Conservation (phyloP, 495 filamentous ascomycete genomes). For the Xylaria telfairii region DNA sequence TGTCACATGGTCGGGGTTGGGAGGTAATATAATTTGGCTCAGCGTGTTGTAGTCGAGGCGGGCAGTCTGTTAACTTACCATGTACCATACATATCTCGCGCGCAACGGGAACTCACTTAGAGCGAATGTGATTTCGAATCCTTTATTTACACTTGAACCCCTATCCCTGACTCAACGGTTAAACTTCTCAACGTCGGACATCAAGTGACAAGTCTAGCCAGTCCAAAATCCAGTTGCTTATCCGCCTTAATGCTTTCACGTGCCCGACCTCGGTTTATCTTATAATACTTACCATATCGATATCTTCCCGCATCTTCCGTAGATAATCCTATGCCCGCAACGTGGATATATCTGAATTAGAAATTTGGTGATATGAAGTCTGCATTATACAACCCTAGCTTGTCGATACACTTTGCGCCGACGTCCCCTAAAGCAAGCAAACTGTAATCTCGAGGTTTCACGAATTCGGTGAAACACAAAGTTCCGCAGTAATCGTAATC, state of each 20-base stretch:
- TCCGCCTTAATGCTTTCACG: background rate
- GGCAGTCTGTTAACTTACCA: conserved; percentile 19
- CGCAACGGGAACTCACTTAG: background rate
- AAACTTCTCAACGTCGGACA: background rate
- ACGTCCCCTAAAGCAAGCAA: background rate
- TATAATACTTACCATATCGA: background rate
- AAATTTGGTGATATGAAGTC: background rate
- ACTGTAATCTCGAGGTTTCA: background rate
- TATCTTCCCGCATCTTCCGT: background rate
- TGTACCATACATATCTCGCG: conserved; percentile 16
- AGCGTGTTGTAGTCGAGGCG: conserved; percentile 1
- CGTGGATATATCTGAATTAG: background rate
- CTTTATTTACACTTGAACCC: background rate
- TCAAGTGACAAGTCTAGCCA: too few relatives aligned
- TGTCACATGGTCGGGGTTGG: background rate
- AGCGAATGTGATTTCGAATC: conserved; percentile 4
- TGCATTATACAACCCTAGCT: background rate
- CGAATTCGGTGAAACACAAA: background rate
- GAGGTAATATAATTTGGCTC: conserved; percentile 11
- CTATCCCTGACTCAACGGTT: background rate
- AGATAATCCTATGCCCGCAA: too few relatives aligned
- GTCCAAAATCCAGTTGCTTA: background rate
- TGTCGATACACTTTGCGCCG: background rate
- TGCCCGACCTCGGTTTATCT: background rate
- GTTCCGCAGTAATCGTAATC: background rate